These are phyloP conservation scores for Fagopyrum tataricum DNA, from an alignment of 148 eudicot genomes.

Conservation along the genomic window DNA sequence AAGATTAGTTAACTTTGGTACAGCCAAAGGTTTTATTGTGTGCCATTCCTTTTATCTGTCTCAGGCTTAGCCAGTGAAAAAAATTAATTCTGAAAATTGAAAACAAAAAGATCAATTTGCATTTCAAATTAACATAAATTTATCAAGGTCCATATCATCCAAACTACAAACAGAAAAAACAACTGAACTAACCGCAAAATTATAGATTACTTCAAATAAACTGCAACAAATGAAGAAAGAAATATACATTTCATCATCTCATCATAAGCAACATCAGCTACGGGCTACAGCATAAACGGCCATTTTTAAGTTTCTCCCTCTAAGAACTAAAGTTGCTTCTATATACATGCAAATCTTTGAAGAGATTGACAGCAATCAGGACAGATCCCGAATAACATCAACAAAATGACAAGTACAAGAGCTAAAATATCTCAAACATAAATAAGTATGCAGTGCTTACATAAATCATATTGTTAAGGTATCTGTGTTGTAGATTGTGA, in stretches of 20 bases:
- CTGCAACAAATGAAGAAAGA: slow-evolving; percentile 39
- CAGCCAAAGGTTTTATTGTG: too few relatives aligned
- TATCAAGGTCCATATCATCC: not conserved
- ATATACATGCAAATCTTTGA: slow-evolving; percentile 59
- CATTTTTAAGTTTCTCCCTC: slow-evolving; percentile 56
- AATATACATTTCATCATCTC: slow-evolving; percentile 84
- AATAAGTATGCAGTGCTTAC: slow-evolving; percentile 33
- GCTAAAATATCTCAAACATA: not conserved
- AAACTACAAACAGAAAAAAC: not conserved
- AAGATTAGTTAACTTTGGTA: too few relatives aligned
- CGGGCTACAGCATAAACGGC: slow-evolving; percentile 78
- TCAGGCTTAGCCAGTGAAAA: too few relatives aligned
- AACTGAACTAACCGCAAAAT: slow-evolving; percentile 66
- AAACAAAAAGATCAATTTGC: not conserved
- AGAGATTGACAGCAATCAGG: slow-evolving; percentile 87
- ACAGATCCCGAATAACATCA: slow-evolving; percentile 50
- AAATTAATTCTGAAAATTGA: slow-evolving; percentile 45
- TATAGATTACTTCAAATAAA: slow-evolving; percentile 69
- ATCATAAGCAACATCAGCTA: slow-evolving; percentile 58
- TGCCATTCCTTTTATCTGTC: too few relatives aligned
- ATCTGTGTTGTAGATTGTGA: slow-evolving; percentile 73
- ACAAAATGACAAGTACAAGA: not conserved
- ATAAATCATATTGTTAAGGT: slow-evolving; percentile 62
- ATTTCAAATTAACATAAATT: not conserved
- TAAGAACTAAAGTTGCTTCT: slow-evolving; percentile 59